Base-by-base conservation (phyloP, 176 grass and related monocot species). In the Oryza australiensis region DNA sequence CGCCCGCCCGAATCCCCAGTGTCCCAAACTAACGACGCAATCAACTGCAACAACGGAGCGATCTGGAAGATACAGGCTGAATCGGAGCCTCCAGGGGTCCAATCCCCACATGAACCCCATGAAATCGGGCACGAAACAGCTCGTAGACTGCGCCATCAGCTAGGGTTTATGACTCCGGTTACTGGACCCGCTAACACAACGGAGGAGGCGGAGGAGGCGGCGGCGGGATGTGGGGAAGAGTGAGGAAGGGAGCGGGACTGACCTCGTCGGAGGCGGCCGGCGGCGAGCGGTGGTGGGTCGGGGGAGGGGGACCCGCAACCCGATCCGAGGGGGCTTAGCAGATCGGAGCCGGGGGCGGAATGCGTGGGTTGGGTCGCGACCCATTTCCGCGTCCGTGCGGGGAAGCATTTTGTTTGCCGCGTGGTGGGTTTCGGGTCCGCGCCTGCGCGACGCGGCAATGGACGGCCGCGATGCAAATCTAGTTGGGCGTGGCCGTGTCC, bases 301-400 rank as follows among this genome's bases (percentile, higher is more conserved):
- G 72, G 38, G 78, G 60, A 7, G 38, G 60, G 73, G 55, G 76
- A 94, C 79, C 92, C 92, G 89, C 76, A 87, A 94, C 92, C 89
- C 92, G 92, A 89, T 94, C 80, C 86, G 83, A 68, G 38, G 35
- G 66, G 43, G 81, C 82, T 88, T 91, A 94, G 89, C 88, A 90
- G 89, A 91, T 94, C 89, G 89, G 89, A 84, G 89, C 80, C 86
- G 70, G 89, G 79, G 62, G 23, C 12, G 62, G 57, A 40, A 46
- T n/a, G 72, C 55, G 72, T 81, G 82, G 77, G 64, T 85, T 82
- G 88, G 77, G 68, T 66, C 55, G 76, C 59, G 68, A 90, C 74
- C 88, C 88, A 74, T 90, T 89, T 66, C 65, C 10, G 66, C 18
- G 37, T 26, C 57, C 16, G 18, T 15, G 65, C 9, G 42, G 63